phyloP scores from a whole-genome alignment of 2,329 filamentous ascomycete genomes.

The Fusarium metavorans region DNA sequence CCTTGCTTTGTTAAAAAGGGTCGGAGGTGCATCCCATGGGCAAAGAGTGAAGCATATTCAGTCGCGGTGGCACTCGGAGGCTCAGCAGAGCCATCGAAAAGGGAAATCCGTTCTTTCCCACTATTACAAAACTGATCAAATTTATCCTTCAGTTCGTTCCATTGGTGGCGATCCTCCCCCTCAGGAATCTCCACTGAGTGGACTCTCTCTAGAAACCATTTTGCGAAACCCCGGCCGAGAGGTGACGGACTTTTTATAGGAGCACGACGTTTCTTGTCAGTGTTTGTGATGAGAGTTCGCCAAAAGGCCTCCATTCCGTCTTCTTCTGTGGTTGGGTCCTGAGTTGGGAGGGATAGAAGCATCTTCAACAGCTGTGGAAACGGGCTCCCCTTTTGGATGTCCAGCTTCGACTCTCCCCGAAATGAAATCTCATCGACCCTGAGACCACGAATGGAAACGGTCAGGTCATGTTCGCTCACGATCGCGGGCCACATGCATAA shows the following conservation, averaged over 20 bases:
- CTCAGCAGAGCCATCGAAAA: neutral
- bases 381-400: neutral
- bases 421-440: neutral
- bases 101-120: neutral
- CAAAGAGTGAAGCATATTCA: neutral
- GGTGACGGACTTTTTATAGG: neutral
- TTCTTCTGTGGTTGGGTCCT: neutral
- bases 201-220: neutral
- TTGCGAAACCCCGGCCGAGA: neutral
- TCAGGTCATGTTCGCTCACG: neutral
- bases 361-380: neutral
- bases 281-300: neutral
- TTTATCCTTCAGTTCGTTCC: neutral
- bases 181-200: neutral
- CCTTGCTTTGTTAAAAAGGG: neutral
- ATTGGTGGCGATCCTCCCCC: neutral
- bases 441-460: neutral
- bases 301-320: neutral
- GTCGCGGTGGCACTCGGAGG: neutral
- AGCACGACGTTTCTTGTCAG: neutral
- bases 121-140: neutral
- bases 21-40: neutral
- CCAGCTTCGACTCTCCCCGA: neutral
- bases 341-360: neutral
- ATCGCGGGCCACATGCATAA: neutral